phyloP scores from a whole-genome alignment of 2,329 filamentous ascomycete genomes.

The Calonectria hongkongensis region DNA sequence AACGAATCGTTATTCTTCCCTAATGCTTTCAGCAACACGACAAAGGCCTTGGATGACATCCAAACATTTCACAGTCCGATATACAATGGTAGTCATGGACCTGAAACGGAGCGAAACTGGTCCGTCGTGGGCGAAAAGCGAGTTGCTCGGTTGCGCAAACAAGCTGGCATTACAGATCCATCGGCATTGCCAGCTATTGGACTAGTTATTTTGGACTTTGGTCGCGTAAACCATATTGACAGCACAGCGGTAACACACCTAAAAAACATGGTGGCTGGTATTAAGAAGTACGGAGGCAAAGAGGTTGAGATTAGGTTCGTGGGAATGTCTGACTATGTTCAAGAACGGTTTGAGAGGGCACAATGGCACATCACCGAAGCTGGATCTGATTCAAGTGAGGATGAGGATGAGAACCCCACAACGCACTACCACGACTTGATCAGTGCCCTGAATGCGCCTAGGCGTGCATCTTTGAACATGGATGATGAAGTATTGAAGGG shows the following conservation, averaged over 20 bases:
- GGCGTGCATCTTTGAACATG: constrained; percentile 40
- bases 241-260: constrained; percentile 71
- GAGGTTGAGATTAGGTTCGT: constrained; percentile 68
- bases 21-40: constrained; percentile 74
- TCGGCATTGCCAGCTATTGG: constrained; percentile 62
- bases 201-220: constrained; percentile 72
- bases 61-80: constrained; percentile 65
- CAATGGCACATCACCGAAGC: constrained; percentile 58
- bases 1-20: constrained; percentile 76
- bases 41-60: constrained; percentile 68
- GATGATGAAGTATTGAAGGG: constrained; percentile 43
- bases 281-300: constrained; percentile 69
- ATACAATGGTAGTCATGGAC: constrained; percentile 58
- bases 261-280: constrained; percentile 67
- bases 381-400: constrained; percentile 27
- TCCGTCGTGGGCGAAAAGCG: constrained; percentile 70
- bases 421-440: constrained; percentile 44
- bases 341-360: constrained; percentile 61
- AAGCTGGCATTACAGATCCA: constrained; percentile 58
- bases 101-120: constrained; percentile 68
- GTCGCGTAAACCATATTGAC: constrained; percentile 71
- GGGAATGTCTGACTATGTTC: constrained; percentile 65
- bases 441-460: constrained; percentile 46
- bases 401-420: constrained; percentile 30
- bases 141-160: constrained; percentile 65